Evolutionary conservation across 768 basidiomycete species (phyloP).

Genomic region (Boletus edulis): DNA sequence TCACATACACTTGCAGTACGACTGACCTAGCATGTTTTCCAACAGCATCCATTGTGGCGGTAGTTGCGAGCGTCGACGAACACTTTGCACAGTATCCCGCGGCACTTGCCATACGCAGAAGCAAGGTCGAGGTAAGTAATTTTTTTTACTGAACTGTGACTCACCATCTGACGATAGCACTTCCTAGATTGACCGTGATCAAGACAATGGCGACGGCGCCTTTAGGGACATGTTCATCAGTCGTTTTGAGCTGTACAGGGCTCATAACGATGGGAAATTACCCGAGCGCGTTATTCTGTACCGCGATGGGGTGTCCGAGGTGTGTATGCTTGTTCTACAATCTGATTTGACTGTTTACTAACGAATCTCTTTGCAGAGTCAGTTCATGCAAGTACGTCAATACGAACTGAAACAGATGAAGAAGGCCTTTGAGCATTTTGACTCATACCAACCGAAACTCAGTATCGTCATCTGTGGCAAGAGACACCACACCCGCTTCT

Average conservation of each 20-base stretch:
- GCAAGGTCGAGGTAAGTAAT: slow-evolving; percentile 62
- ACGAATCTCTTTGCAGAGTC: slow-evolving; percentile 33
- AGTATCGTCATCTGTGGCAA: slow-evolving; percentile 57
- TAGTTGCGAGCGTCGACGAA: slow-evolving; percentile 49
- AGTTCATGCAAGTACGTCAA: slow-evolving; percentile 42
- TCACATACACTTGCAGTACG: background rate
- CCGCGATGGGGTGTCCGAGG: slow-evolving; percentile 80
- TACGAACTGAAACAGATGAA: slow-evolving; percentile 42
- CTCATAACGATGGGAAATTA: slow-evolving; percentile 32
- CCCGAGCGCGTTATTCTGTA: slow-evolving; percentile 48
- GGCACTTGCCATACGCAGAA: slow-evolving; percentile 44
- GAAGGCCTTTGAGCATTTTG: slow-evolving; percentile 40
- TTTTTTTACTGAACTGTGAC: background rate
- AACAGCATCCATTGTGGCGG: slow-evolving; percentile 48
- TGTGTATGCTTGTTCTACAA: slow-evolving; percentile 24
- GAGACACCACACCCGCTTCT: slow-evolving; percentile 56
- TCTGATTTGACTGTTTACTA: background rate
- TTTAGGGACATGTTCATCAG: slow-evolving; percentile 48
- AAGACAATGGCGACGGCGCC: slow-evolving; percentile 36
- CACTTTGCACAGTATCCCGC: slow-evolving; percentile 50
- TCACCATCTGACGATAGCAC: background rate
- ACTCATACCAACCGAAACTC: slow-evolving; percentile 43
- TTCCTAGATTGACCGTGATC: background rate
- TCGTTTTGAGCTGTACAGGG: slow-evolving; percentile 39
- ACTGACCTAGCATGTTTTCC: background rate